Conservation (phyloP, 2,329 filamentous ascomycete genomes). For the Fusarium nodosum region DNA sequence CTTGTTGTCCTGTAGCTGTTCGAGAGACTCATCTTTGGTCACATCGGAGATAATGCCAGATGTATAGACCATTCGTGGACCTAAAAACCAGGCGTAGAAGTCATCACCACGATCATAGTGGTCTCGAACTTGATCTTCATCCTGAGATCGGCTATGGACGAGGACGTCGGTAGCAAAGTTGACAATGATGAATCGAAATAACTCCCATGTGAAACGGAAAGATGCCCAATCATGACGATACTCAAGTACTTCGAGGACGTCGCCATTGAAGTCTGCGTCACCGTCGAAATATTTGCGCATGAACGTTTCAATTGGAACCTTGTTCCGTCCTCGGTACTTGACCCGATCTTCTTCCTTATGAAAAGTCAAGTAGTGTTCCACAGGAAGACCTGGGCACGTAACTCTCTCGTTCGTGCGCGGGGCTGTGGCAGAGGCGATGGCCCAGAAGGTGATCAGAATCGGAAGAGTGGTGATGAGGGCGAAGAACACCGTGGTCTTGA, state of each 20-base stretch:
- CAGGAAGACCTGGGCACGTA: slow-evolving; percentile 82
- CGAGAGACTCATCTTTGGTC: slow-evolving; percentile 85
- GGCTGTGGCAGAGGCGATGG: slow-evolving; percentile 79
- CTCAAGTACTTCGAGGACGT: slow-evolving; percentile 86
- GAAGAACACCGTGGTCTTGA: slow-evolving; percentile 89
- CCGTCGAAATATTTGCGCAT: slow-evolving; percentile 96
- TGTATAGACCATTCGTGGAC: slow-evolving; percentile 97
- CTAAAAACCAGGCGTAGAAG: slow-evolving; percentile 97
- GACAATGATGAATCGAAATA: slow-evolving; percentile 87
- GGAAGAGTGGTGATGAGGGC: slow-evolving; percentile 80
- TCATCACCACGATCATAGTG: slow-evolving; percentile 97
- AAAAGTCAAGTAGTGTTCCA: slow-evolving; percentile 89
- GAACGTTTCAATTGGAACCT: slow-evolving; percentile 89
- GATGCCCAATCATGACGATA: slow-evolving; percentile 95
- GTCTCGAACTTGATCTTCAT: slow-evolving; percentile 94
- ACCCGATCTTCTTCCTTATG: slow-evolving; percentile 67
- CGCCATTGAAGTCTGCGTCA: slow-evolving; percentile 91
- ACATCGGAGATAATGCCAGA: slow-evolving; percentile 90
- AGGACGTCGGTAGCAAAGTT: slow-evolving; percentile 88
- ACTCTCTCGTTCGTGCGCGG: slow-evolving; percentile 93
- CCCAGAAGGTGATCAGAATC: slow-evolving; percentile 85
- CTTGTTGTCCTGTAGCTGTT: slow-evolving; percentile 97
- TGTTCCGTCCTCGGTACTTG: slow-evolving; percentile 80
- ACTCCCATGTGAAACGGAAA: slow-evolving; percentile 84
- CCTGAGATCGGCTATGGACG: slow-evolving; percentile 89